Conservation (phyloP, 2,329 filamentous ascomycete genomes). For the Cercospora janseana region DNA sequence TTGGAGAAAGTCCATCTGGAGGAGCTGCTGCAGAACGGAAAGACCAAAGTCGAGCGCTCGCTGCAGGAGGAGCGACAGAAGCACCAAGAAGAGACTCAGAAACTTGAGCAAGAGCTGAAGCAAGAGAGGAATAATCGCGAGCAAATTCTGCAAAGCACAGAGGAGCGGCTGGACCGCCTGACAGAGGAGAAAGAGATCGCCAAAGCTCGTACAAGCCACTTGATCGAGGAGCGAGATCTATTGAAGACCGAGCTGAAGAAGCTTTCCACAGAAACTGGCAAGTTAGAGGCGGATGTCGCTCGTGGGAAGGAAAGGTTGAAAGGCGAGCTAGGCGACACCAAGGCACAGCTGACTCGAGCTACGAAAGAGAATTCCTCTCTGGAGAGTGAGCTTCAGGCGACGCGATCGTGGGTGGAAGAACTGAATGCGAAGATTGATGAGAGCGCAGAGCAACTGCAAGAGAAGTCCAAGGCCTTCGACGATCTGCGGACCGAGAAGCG, state of each 20-base stretch:
- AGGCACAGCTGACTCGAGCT: constrained; percentile 11
- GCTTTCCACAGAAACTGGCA: constrained; percentile 5
- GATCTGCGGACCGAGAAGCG: constrained; percentile 18
- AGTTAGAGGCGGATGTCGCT: constrained; percentile 10
- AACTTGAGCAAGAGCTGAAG: not conserved
- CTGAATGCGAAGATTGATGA: constrained; percentile 19
- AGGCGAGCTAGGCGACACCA: constrained; percentile 9
- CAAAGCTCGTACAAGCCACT: constrained; percentile 15
- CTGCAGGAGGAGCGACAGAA: constrained; percentile 16
- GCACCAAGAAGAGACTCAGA: not conserved
- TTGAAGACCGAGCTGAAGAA: constrained; percentile 1
- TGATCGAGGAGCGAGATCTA: constrained; percentile 8
- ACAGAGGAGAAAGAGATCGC: constrained; percentile 22
- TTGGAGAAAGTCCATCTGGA: constrained; percentile 9
- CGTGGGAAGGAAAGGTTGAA: constrained; percentile 13
- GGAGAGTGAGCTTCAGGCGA: constrained; percentile 18
- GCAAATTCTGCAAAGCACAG: constrained; percentile 3
- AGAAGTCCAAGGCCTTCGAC: constrained; percentile 15
- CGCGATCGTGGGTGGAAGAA: constrained; percentile 18
- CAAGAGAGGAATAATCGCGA: constrained; percentile 5
- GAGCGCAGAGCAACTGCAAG: constrained; percentile 18
- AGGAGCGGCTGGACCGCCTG: constrained; percentile 19
- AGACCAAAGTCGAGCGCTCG: constrained; percentile 16
- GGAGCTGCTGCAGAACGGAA: not conserved
- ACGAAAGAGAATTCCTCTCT: constrained; percentile 21